A percentile compares a stretch with the other conserved stretches of the same genome.
These are phyloP conservation scores for Pythium oligandrum DNA, from an alignment of 352 stramenopile genomes.

Conservation along the genomic window DNA sequence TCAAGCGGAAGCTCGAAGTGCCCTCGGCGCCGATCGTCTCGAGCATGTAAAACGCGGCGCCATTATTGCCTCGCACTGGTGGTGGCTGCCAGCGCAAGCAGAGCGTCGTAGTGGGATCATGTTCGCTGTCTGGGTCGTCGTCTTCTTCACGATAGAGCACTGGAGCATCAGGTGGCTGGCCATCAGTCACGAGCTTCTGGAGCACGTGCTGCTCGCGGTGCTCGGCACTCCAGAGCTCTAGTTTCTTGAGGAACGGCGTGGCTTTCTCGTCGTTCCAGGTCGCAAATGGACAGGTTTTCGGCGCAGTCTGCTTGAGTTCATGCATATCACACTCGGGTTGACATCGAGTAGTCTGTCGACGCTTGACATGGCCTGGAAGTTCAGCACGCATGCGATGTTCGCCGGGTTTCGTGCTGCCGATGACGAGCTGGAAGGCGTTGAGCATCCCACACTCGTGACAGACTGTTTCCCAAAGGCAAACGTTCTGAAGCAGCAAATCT, in stretches of 20 bases:
- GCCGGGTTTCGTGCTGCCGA: conserved; percentile 38
- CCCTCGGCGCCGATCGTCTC: conserved; percentile 77
- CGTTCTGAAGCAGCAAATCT: conserved; percentile 63
- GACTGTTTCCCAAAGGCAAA: conserved; percentile 90
- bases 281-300: conserved; percentile 49
- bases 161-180: conserved; percentile 50
- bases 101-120: conserved; percentile 50
- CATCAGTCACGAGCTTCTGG: conserved; percentile 59
- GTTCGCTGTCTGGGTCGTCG: conserved; percentile 33
- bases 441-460: conserved; percentile 90
- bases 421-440: conserved; percentile 83
- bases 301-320: conserved; percentile 44
- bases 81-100: conserved; percentile 64
- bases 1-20: conserved; percentile 54
- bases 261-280: conserved; percentile 61
- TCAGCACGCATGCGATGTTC: conserved; percentile 51
- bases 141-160: conserved; percentile 49
- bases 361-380: conserved; percentile 58
- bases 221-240: conserved; percentile 70
- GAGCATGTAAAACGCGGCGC: conserved; percentile 77
- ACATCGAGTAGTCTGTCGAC: conserved; percentile 57
- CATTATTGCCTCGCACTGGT: conserved; percentile 53
- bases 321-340: conserved; percentile 65
- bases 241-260: conserved; percentile 48
- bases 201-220: conserved; percentile 67